phyloP scores from a whole-genome alignment of 345 rosid genomes.

The Salix suchowensis region DNA sequence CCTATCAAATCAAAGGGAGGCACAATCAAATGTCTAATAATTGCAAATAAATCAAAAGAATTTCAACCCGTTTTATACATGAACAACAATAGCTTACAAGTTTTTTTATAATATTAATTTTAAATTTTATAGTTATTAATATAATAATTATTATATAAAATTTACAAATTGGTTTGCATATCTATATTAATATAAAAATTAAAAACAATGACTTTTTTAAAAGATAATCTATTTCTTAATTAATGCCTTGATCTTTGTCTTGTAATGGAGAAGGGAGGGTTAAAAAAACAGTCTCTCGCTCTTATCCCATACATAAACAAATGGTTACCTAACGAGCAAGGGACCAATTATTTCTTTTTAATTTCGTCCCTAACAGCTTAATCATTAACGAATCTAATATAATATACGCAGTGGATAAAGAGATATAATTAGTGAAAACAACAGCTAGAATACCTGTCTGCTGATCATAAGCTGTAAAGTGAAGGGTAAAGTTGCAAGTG shows the following conservation, averaged over 20 bases:
- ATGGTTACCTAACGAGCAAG: neutral
- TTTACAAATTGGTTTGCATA: no score
- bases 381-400: neutral
- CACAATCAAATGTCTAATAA: neutral
- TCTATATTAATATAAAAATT: no score
- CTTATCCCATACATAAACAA: neutral
- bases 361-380: neutral
- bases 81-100: neutral
- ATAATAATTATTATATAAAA: no score
- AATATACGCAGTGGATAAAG: neutral
- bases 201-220: no score
- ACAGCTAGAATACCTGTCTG: conserved; percentile 5
- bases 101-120: no score
- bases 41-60: neutral
- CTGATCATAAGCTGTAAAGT: conserved; percentile 15
- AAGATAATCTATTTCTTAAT: neutral
- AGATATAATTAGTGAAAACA: conserved; percentile 12
- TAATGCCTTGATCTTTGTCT: neutral
- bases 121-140: no score
- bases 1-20: neutral
- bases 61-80: neutral
- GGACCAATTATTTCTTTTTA: neutral
- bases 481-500: neutral
- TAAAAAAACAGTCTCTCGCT: neutral
- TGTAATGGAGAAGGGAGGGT: neutral